These are phyloP conservation scores for Chytridium lagenaria DNA, from an alignment of 371 early-diverging fungal genomes.

Conservation along the genomic window DNA sequence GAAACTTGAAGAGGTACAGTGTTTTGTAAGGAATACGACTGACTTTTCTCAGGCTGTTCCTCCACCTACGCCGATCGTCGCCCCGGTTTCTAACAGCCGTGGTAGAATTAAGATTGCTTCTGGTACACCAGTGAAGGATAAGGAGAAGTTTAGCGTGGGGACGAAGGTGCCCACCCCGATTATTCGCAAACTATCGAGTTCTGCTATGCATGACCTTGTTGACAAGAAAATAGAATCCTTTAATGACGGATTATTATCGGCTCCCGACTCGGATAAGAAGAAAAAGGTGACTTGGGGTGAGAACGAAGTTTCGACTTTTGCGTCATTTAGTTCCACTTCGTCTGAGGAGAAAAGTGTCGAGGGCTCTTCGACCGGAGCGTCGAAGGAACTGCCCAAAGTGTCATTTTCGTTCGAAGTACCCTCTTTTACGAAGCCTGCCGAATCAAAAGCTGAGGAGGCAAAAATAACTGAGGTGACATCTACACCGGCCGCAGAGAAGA, in stretches of 20 bases:
- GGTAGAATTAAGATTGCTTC: conserved; percentile 10
- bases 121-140: conserved; percentile 13
- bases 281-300: conserved; percentile 5
- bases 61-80: conserved; percentile 7
- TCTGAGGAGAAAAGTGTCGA: no score
- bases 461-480: conserved; percentile 7
- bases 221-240: not conserved
- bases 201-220: not conserved
- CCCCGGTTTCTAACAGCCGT: conserved; percentile 15
- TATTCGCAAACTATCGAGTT: conserved; percentile 1
- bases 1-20: no score
- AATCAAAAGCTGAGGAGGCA: no score
- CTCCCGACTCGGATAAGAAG: conserved; percentile 5
- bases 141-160: not conserved
- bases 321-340: no score
- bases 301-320: not conserved
- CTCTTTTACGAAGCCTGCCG: no score
- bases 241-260: not conserved
- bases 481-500: not conserved
- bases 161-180: conserved; percentile 10
- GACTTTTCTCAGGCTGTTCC: no score
- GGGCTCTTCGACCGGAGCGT: no score
- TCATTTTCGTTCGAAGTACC: no score
- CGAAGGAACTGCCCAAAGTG: no score
- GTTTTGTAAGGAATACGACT: not conserved